These are phyloP conservation scores for Tetraselmis striata DNA, from an alignment of 139 green algal genomes.

Conservation along the genomic window DNA sequence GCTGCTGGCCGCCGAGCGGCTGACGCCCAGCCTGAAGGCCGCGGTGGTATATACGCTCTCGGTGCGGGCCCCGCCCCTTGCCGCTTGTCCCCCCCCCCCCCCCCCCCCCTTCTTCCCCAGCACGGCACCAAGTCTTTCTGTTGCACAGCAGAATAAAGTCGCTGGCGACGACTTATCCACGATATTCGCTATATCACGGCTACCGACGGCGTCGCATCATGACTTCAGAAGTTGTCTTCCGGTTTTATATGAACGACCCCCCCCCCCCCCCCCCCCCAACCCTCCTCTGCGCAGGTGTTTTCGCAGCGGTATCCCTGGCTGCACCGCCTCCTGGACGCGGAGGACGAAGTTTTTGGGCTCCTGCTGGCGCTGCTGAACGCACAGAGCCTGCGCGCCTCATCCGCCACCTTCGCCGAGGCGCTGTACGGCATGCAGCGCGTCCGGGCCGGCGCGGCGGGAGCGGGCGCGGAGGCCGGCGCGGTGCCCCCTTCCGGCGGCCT, in stretches of 20 bases:
- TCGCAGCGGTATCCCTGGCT: conserved; percentile 49
- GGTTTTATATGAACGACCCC: background rate
- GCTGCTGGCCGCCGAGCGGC: conserved; percentile 66
- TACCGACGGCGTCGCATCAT: too few relatives aligned
- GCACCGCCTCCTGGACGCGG: conserved; percentile 52
- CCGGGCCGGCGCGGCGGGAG: background rate
- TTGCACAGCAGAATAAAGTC: too few relatives aligned
- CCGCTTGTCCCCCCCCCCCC: background rate
- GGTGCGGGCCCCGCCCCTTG: too few relatives aligned
- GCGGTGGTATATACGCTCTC: conserved; percentile 69
- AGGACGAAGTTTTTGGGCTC: conserved; percentile 71
- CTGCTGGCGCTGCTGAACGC: conserved; percentile 55
- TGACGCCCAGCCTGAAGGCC: conserved; percentile 66
- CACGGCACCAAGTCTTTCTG: too few relatives aligned
- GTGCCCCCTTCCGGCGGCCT: too few relatives aligned
- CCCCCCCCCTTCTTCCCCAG: background rate
- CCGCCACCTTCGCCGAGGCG: conserved; percentile 70
- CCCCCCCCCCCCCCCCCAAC: too few relatives aligned
- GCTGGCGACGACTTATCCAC: too few relatives aligned
- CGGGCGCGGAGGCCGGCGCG: background rate
- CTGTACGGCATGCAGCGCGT: conserved; percentile 65
- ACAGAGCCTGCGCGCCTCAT: conserved; percentile 35
- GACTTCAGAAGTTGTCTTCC: too few relatives aligned
- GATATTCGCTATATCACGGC: too few relatives aligned
- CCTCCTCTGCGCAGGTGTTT: conserved; percentile 65